Conservation (phyloP, 495 filamentous ascomycete species). For the Mytilinidion resinicola region DNA sequence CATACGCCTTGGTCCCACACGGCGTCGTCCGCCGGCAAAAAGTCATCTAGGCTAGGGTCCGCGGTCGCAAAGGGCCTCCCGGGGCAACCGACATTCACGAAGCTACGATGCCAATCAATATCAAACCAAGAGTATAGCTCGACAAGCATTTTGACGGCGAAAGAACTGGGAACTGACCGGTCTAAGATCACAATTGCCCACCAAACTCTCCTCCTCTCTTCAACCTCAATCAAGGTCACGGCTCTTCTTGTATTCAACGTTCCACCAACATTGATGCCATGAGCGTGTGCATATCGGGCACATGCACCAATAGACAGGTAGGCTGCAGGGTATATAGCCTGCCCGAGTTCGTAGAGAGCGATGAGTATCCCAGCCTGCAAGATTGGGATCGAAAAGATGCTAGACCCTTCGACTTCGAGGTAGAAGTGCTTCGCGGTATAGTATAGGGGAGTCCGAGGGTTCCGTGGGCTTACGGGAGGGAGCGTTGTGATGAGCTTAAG, state of each 20-base stretch:
- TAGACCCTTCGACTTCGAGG: slow-evolving; percentile 10
- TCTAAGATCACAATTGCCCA: slow-evolving; percentile 21
- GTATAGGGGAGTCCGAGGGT: slow-evolving; percentile 10
- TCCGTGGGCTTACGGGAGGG: slow-evolving; percentile 2
- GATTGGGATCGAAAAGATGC: slow-evolving; percentile 11
- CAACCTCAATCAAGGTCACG: slow-evolving; percentile 9
- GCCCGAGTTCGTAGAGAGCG: slow-evolving; percentile 36
- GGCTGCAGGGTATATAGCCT: slow-evolving; percentile 39
- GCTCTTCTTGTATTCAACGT: slow-evolving; percentile 6
- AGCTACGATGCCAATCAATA: slow-evolving; percentile 6
- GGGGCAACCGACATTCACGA: slow-evolving; percentile 17
- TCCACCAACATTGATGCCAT: slow-evolving; percentile 6
- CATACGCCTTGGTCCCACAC: slow-evolving; percentile 19
- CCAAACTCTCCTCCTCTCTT: slow-evolving; percentile 17
- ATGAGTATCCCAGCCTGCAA: slow-evolving; percentile 35
- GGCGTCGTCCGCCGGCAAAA: slow-evolving; percentile 10
- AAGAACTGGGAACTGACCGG: slow-evolving; percentile 11
- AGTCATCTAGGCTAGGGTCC: slow-evolving; percentile 10
- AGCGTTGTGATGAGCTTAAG: slow-evolving; percentile 11
- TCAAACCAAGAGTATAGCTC: background rate
- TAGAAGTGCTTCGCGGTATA: slow-evolving; percentile 10
- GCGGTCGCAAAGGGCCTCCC: slow-evolving; percentile 14
- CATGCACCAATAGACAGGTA: slow-evolving; percentile 35
- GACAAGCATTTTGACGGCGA: slow-evolving; percentile 2
- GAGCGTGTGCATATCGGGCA: slow-evolving; percentile 32